These are phyloP conservation scores for Taphrina pruni DNA, from an alignment of 1,139 yeast genomes.

Conservation along the genomic window DNA sequence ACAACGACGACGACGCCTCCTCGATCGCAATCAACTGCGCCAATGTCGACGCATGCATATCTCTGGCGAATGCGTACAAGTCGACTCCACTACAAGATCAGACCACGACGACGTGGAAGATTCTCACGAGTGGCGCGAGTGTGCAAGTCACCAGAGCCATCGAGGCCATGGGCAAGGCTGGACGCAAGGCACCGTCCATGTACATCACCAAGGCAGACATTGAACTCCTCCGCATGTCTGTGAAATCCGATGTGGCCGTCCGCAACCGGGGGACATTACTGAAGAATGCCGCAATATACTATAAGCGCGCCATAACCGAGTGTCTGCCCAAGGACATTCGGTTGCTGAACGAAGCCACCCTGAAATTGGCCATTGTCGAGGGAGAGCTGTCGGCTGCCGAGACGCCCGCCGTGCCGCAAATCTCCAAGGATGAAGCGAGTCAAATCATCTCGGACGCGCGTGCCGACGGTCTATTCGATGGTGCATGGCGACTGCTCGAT, in stretches of 20 bases:
- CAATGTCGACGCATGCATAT: conserved; percentile 33
- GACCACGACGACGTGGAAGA: too few species aligned
- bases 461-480: conserved; percentile 33
- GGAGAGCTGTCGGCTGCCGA: conserved; percentile 17
- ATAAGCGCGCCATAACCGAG: conserved; percentile 32
- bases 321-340: conserved; percentile 35
- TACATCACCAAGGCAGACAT: conserved; percentile 31
- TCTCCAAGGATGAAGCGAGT: conserved; percentile 30
- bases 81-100: too few species aligned
- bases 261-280: conserved; percentile 22
- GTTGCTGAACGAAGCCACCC: conserved; percentile 18
- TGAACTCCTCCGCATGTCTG: conserved; percentile 28
- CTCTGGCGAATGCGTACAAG: conserved; percentile 12
- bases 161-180: neutral
- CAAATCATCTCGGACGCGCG: conserved; percentile 34
- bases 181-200: conserved; percentile 14
- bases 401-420: conserved; percentile 14
- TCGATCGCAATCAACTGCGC: conserved; percentile 9
- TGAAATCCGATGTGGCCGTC: conserved; percentile 6
- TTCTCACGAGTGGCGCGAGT: conserved; percentile 25
- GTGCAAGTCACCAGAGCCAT: conserved; percentile 25
- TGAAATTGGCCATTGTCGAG: conserved; percentile 31
- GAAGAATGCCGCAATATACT: conserved; percentile 30
- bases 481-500: conserved; percentile 30
- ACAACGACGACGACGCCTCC: neutral